phyloP scores from a whole-genome alignment of 768 basidiomycete species.

The Holtermannia corniformis region DNA sequence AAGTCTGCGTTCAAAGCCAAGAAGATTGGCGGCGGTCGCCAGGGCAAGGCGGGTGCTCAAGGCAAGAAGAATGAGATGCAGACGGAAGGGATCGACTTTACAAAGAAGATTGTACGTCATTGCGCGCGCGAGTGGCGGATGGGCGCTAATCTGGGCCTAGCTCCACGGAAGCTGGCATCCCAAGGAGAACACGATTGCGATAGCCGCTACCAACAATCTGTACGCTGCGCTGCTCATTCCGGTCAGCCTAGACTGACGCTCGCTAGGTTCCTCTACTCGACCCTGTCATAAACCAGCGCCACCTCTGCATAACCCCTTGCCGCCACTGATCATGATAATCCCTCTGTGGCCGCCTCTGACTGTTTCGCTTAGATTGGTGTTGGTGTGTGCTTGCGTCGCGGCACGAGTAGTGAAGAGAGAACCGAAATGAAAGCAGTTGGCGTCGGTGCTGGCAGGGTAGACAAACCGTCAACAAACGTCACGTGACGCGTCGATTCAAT shows the following conservation, averaged over 20 bases:
- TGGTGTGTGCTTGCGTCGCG: neutral
- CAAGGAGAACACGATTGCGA: slow-evolving; percentile 96
- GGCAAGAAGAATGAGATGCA: slow-evolving; percentile 65
- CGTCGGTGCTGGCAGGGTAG: neutral
- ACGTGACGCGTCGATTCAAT: neutral
- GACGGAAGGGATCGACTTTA: slow-evolving; percentile 71
- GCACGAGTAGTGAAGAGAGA: neutral
- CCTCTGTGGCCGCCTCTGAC: neutral
- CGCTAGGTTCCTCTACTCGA: slow-evolving; percentile 40
- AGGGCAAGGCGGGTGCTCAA: slow-evolving; percentile 51
- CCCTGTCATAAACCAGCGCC: slow-evolving; percentile 33
- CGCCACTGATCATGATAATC: neutral
- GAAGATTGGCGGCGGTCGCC: slow-evolving; percentile 73
- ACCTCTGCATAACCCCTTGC: neutral
- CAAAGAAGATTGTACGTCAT: slow-evolving; percentile 40
- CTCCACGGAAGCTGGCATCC: slow-evolving; percentile 70
- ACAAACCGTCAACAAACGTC: neutral
- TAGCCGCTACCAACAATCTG: slow-evolving; percentile 94
- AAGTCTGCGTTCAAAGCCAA: slow-evolving; percentile 99
- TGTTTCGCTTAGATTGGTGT: neutral
- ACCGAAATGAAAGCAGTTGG: neutral
- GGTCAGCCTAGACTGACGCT: neutral
- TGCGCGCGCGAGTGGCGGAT: neutral
- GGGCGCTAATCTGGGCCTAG: slow-evolving; percentile 47
- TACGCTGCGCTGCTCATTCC: slow-evolving; percentile 40